These are phyloP conservation scores for Casaregolazyma lundiana DNA, from an alignment of 1,139 yeast species.

Conservation along the genomic window DNA sequence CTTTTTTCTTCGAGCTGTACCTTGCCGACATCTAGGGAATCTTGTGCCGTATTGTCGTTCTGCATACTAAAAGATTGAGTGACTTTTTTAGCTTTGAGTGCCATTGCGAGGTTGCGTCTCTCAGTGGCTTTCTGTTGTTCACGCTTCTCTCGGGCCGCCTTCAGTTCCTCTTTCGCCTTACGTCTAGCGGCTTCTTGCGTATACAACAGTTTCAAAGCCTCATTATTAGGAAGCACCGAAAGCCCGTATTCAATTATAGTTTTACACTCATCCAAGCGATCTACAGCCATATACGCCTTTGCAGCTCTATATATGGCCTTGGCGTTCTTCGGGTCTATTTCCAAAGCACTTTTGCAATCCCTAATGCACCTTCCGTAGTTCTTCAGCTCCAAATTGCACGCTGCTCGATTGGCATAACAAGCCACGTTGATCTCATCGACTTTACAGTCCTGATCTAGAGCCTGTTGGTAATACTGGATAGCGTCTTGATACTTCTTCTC, in stretches of 20 bases:
- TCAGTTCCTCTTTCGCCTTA: constrained; percentile 30
- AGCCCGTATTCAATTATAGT: constrained; percentile 62
- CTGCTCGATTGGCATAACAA: constrained; percentile 77
- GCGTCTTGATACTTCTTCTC: constrained; percentile 71
- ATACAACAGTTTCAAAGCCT: constrained; percentile 37
- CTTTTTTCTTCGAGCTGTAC: constrained; percentile 60
- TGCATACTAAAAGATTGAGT: constrained; percentile 16
- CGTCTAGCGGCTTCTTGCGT: constrained; percentile 18
- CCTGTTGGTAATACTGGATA: constrained; percentile 71
- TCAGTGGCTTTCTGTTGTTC: constrained; percentile 31
- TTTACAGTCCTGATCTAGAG: constrained; percentile 55
- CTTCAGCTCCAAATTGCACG: constrained; percentile 70
- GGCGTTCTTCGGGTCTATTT: constrained; percentile 59
- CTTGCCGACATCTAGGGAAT: constrained; percentile 26
- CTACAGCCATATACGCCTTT: constrained; percentile 68
- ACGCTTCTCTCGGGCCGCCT: constrained; percentile 33
- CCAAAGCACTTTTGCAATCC: constrained; percentile 73
- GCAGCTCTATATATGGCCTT: constrained; percentile 88
- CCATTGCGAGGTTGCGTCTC: constrained; percentile 37
- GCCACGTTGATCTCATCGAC: constrained; percentile 55
- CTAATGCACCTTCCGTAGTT: constrained; percentile 84
- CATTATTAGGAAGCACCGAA: constrained; percentile 53
- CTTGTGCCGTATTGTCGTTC: constrained; percentile 17
- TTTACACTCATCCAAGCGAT: constrained; percentile 65
- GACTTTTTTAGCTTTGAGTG: constrained; percentile 23